Evolutionary conservation across 169 alveolate species (phyloP).

Genomic region (Plasmodium billcollinsi): DNA sequence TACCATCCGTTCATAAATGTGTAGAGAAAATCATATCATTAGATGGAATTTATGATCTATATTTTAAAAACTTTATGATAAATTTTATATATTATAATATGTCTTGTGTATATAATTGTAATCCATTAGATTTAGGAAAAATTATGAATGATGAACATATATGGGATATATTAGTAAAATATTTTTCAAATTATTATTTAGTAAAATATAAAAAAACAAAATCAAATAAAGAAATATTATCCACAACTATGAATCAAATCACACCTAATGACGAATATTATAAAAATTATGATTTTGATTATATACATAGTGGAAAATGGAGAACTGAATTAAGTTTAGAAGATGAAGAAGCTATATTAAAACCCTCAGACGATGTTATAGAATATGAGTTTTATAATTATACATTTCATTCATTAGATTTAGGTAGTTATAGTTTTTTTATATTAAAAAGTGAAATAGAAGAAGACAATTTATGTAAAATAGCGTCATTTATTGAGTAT

Average conservation of each 20-base stretch:
- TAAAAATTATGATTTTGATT: constrained; percentile 47
- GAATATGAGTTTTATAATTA: constrained; percentile 75
- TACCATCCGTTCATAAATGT: constrained; percentile 73
- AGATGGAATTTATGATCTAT: constrained; percentile 55
- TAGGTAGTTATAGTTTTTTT: constrained; percentile 45
- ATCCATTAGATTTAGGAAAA: constrained; percentile 38
- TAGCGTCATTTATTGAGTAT: constrained; percentile 50
- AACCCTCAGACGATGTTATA: constrained; percentile 53
- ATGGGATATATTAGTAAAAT: constrained; percentile 49
- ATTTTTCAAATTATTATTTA: constrained; percentile 44
- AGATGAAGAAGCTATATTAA: constrained; percentile 58
- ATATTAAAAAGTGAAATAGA: constrained; percentile 50
- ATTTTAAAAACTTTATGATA: constrained; percentile 68
- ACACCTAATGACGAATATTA: constrained; percentile 20
- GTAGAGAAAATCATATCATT: constrained; percentile 55
- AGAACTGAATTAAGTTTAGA: constrained; percentile 42
- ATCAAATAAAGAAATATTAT: background rate
- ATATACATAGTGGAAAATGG: constrained; percentile 72
- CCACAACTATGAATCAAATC: constrained; percentile 17
- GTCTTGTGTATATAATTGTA: constrained; percentile 57
- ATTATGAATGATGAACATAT: constrained; percentile 57
- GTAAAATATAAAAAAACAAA: constrained; percentile 52
- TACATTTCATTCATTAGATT: constrained; percentile 56
- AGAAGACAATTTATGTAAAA: constrained; percentile 59
- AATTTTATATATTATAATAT: constrained; percentile 65